Conservation (phyloP, 768 basidiomycete genomes). For the Macrolepiota dolichaula region DNA sequence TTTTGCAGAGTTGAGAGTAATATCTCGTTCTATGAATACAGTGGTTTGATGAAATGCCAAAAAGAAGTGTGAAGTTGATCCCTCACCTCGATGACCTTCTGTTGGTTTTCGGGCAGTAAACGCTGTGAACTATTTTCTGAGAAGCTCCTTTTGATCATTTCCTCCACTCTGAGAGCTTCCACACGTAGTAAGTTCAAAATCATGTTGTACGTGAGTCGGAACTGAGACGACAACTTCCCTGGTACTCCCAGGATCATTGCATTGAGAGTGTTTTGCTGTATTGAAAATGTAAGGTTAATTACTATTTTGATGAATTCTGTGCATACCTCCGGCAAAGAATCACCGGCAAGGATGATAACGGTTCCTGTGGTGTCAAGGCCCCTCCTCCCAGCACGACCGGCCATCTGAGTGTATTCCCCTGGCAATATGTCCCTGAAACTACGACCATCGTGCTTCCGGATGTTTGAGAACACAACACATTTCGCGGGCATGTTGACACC, state of each 20-base stretch:
- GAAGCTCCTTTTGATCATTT: constrained; percentile 99
- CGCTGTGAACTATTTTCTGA: constrained; percentile 96
- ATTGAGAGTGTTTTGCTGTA: constrained; percentile 67
- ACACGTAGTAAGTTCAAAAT: constrained; percentile 95
- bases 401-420: constrained; percentile 99
- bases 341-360: constrained; percentile 84
- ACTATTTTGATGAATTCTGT: neutral
- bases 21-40: constrained; percentile 61
- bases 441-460: constrained; percentile 92
- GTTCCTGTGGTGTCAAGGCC: constrained; percentile 95
- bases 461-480: constrained; percentile 94
- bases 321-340: constrained; percentile 80
- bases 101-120: constrained; percentile 90
- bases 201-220: constrained; percentile 99
- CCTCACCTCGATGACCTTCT: constrained; percentile 76
- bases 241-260: constrained; percentile 96
- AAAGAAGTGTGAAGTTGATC: constrained; percentile 1
- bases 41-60: constrained; percentile 11
- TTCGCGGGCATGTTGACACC: constrained; percentile 99
- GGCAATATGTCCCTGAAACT: constrained; percentile 88
- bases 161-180: constrained; percentile 93
- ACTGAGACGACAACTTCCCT: constrained; percentile 91
- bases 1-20: constrained; percentile 56
- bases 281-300: neutral
- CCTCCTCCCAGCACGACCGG: constrained; percentile 94